Conservation (phyloP, 2,329 filamentous ascomycete species). For the Penicillium italicum region DNA sequence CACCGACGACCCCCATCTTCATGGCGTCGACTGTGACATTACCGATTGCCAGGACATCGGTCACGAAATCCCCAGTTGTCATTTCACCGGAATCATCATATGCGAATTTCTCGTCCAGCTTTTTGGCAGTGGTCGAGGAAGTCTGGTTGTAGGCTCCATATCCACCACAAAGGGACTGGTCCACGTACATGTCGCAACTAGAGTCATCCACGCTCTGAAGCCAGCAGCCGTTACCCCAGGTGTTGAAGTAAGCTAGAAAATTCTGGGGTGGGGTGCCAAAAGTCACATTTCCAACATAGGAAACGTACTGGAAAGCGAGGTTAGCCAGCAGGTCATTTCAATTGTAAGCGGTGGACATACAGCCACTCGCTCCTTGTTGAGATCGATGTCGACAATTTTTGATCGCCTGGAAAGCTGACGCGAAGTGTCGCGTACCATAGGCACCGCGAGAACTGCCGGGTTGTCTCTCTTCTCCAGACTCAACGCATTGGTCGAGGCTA, state of each 20-base stretch:
- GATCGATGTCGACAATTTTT: neutral
- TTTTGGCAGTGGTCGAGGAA: neutral
- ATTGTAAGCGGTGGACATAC: neutral
- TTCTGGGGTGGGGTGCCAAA: neutral
- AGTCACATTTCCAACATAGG: neutral
- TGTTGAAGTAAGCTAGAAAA: neutral
- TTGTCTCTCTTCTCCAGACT: neutral
- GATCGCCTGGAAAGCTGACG: neutral
- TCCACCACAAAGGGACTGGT: neutral
- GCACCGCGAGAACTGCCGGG: neutral
- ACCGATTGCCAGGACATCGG: neutral
- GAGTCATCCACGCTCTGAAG: neutral
- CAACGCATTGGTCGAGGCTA: neutral
- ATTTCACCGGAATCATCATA: neutral
- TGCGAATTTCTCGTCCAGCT: neutral
- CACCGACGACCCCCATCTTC: neutral
- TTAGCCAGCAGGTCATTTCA: neutral
- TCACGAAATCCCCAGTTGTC: neutral
- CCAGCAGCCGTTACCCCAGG: neutral
- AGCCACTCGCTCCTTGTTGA: neutral
- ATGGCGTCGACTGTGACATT: neutral
- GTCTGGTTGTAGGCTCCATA: neutral
- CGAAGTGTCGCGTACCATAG: neutral
- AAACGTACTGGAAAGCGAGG: neutral
- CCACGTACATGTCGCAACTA: neutral